Conservation (phyloP, 2,329 filamentous ascomycete species). For the Aspergillus persii region DNA sequence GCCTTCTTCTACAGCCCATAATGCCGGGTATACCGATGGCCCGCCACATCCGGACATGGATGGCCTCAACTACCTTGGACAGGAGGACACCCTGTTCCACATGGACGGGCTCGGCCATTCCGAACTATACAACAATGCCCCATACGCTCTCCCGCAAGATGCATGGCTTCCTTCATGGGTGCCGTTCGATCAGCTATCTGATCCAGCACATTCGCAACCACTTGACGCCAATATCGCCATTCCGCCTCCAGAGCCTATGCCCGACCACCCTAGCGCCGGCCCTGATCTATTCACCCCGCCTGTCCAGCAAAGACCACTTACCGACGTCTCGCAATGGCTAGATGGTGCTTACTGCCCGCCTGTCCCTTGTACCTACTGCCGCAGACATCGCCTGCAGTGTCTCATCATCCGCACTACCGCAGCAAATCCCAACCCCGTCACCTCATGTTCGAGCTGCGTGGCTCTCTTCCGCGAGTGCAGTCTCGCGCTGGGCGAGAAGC, state of each 20-base stretch:
- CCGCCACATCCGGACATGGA: not conserved
- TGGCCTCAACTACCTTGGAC: not conserved
- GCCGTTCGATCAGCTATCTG: not conserved
- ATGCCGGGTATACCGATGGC: not conserved
- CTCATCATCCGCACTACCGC: constrained; percentile 48
- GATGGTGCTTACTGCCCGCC: constrained; percentile 45
- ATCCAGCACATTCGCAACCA: not conserved
- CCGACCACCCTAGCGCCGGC: not conserved
- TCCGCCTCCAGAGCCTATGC: not conserved
- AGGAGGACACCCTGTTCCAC: not conserved
- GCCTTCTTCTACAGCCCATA: not conserved
- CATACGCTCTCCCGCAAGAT: not conserved
- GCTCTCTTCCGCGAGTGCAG: constrained; percentile 53
- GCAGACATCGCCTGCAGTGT: constrained; percentile 47
- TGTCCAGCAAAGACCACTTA: constrained; percentile 8
- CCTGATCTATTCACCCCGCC: not conserved
- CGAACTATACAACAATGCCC: not conserved
- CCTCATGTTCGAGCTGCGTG: constrained; percentile 52
- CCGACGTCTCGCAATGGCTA: constrained; percentile 32
- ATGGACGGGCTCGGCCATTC: not conserved
- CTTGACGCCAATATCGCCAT: not conserved
- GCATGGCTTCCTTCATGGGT: not conserved
- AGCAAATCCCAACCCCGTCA: constrained; percentile 51
- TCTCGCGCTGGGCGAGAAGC: constrained; percentile 46
- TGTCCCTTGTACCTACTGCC: constrained; percentile 47